Evolutionary conservation across 1,284 basidiomycete genomes (phyloP).

Genomic region (Leccinum pseudoinsigne): DNA sequence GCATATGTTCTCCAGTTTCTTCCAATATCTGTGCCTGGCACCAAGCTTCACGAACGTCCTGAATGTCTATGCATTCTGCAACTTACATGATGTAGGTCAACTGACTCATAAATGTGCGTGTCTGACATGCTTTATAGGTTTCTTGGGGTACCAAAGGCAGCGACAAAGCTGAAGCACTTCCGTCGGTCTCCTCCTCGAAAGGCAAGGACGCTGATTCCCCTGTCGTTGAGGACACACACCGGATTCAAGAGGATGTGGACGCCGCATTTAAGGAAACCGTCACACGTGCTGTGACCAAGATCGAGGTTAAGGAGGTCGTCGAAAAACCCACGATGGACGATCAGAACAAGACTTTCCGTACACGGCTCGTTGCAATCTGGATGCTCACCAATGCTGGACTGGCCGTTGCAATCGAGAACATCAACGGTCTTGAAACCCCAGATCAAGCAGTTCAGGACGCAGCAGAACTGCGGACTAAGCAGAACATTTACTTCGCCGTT

Average conservation of each 20-base stretch:
- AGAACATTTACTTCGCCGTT: constrained; percentile 79
- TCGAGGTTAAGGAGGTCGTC: constrained; percentile 63
- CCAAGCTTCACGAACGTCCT: constrained; percentile 93
- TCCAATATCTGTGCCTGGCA: constrained; percentile 89
- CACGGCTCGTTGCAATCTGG: constrained; percentile 84
- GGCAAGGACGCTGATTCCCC: constrained; percentile 71
- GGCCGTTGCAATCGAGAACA: constrained; percentile 81
- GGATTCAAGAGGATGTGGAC: constrained; percentile 87
- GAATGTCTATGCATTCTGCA: constrained; percentile 97
- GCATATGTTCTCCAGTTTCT: constrained; percentile 98
- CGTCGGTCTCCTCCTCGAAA: constrained; percentile 86
- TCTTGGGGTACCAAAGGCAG: constrained; percentile 97
- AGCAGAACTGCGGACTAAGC: constrained; percentile 51
- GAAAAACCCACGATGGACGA: constrained; percentile 92
- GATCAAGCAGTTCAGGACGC: constrained; percentile 44
- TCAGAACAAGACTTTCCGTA: constrained; percentile 93
- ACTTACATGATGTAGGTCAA: constrained; percentile 78
- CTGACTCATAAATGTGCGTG: neutral
- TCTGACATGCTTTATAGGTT: constrained; percentile 44
- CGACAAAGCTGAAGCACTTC: constrained; percentile 94
- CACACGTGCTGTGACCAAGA: constrained; percentile 85
- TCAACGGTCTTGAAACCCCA: constrained; percentile 71
- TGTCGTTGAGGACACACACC: constrained; percentile 82
- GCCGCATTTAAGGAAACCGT: constrained; percentile 94
- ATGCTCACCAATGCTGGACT: constrained; percentile 82